phyloP scores from a whole-genome alignment of 164 flowering plant species.

The Vitis labrusca region DNA sequence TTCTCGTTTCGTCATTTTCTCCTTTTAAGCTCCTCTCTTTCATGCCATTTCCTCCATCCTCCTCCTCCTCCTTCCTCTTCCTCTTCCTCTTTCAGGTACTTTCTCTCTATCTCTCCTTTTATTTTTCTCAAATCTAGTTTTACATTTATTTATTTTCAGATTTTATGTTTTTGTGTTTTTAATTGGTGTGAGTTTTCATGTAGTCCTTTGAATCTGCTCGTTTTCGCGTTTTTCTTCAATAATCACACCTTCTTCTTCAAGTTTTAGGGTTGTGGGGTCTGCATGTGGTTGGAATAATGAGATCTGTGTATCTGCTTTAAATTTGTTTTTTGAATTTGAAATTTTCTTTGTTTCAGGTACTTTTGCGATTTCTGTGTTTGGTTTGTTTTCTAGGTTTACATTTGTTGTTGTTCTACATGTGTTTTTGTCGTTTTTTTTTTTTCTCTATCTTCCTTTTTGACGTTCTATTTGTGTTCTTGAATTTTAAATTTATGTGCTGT shows the following conservation, averaged over 20 bases:
- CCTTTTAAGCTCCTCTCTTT: too few relatives aligned
- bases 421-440: neutral
- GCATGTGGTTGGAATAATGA: neutral
- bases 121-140: neutral
- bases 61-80: conserved; percentile 2
- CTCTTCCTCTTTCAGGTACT: conserved; percentile 15
- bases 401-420: too few relatives aligned
- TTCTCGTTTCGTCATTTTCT: too few relatives aligned
- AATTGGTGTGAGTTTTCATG: neutral
- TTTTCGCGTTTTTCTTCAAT: too few relatives aligned
- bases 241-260: too few relatives aligned
- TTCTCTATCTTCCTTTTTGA: neutral
- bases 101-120: conserved; percentile 15
- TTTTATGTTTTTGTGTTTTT: neutral
- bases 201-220: neutral
- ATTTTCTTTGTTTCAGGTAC: too few relatives aligned
- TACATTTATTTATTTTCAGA: neutral
- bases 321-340: too few relatives aligned
- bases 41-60: neutral
- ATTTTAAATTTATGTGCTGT: too few relatives aligned
- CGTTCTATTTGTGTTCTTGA: too few relatives aligned
- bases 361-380: too few relatives aligned
- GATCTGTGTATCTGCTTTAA: neutral
- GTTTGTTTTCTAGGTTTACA: too few relatives aligned
- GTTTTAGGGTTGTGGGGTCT: neutral